phyloP scores from a whole-genome alignment of 768 basidiomycete genomes.

The Agaricus subrufescens region DNA sequence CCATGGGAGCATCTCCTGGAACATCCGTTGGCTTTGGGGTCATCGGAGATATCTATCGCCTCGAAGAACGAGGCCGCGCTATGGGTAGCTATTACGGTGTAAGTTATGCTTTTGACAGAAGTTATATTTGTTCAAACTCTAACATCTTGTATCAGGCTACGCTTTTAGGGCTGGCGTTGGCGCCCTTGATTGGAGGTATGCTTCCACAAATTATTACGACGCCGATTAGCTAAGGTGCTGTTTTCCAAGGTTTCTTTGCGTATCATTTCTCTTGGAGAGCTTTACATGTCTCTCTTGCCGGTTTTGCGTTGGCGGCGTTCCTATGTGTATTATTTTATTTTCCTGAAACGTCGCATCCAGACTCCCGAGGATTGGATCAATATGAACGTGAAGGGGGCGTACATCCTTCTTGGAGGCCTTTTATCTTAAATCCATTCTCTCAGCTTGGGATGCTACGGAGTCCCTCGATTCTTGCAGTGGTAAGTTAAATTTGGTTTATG shows the following conservation, averaged over 20 bases:
- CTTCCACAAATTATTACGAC: not conserved
- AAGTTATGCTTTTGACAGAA: conserved; percentile 9
- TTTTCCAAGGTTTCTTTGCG: conserved; percentile 7
- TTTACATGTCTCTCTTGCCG: conserved; percentile 45
- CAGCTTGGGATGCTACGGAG: conserved; percentile 45
- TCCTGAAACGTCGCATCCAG: conserved; percentile 67
- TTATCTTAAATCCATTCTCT: conserved; percentile 52
- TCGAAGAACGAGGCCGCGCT: conserved; percentile 57
- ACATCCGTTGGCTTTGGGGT: conserved; percentile 53
- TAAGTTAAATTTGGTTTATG: conserved; percentile 20
- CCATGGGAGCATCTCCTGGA: conserved; percentile 59
- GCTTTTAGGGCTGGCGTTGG: conserved; percentile 56
- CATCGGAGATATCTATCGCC: conserved; percentile 61
- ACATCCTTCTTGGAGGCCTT: conserved; percentile 18
- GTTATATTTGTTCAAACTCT: not conserved
- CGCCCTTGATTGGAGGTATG: conserved; percentile 53
- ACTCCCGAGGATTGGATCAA: conserved; percentile 50
- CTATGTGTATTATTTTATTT: conserved; percentile 39
- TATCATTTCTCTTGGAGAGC: conserved; percentile 54
- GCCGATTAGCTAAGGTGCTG: not conserved
- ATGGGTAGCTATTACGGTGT: conserved; percentile 60
- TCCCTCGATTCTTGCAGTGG: conserved; percentile 49
- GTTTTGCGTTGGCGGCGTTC: conserved; percentile 36
- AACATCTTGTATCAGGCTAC: conserved; percentile 30
- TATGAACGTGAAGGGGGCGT: conserved; percentile 15